A percentile compares a stretch with the other conserved stretches of the same genome.
Conservation (phyloP, 2,329 filamentous ascomycete genomes). For the Gnomoniopsis sp. region DNA sequence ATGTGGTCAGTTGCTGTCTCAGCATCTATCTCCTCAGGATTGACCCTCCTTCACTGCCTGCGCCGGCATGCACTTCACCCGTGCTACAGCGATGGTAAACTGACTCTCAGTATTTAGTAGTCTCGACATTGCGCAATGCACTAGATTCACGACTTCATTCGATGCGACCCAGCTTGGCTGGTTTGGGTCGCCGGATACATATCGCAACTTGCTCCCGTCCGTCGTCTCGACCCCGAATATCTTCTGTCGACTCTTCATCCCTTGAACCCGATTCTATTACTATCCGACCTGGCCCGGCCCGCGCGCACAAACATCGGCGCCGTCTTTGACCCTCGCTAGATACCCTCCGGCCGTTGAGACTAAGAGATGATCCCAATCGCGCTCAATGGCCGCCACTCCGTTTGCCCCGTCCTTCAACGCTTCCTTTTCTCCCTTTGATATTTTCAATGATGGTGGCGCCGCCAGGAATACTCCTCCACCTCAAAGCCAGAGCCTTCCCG, state of each 20-base stretch:
- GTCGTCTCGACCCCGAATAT: not conserved
- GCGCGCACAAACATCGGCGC: conserved; percentile 3
- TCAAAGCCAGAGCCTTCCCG: conserved; percentile 36
- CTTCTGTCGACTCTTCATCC: conserved; percentile 19
- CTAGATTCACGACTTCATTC: conserved; percentile 23
- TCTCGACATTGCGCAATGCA: conserved; percentile 29
- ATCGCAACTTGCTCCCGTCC: conserved; percentile 6
- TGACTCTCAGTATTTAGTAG: conserved; percentile 13
- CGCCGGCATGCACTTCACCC: not conserved
- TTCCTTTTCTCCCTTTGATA: conserved; percentile 48
- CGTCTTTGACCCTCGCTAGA: conserved; percentile 15
- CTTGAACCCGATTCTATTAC: conserved; percentile 8
- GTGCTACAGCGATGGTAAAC: conserved; percentile 6
- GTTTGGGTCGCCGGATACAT: conserved; percentile 26
- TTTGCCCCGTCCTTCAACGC: conserved; percentile 37
- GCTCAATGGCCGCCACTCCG: conserved; percentile 51
- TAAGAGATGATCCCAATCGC: conserved; percentile 30
- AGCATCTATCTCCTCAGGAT: not conserved
- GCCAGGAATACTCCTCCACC: conserved; percentile 19
- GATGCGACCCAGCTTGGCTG: conserved; percentile 34
- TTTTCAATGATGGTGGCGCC: conserved; percentile 45
- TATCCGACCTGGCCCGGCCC: not conserved
- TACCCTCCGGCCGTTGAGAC: conserved; percentile 20
- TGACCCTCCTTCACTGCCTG: not conserved
- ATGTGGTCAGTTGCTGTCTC: conserved; percentile 18